Evolutionary conservation across 768 basidiomycete genomes (phyloP).

Genomic region (Crucibulum laeve): DNA sequence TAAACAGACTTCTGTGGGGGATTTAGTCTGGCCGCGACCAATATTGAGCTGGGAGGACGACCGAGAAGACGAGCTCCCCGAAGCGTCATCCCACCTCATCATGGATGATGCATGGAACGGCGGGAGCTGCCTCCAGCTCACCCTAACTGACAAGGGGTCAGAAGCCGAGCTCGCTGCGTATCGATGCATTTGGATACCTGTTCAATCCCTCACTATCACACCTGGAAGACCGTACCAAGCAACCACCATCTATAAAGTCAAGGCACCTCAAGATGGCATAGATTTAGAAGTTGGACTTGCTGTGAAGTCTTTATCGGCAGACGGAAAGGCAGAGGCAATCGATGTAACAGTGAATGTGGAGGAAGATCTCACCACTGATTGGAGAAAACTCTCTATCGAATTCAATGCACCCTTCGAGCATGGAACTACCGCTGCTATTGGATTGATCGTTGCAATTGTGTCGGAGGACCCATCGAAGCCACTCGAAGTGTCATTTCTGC

Average conservation of each 20-base stretch:
- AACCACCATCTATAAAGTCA: conserved; percentile 48
- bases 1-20: conserved; percentile 66
- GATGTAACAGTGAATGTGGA: too few species aligned
- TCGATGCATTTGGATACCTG: conserved; percentile 58
- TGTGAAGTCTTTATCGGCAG: too few species aligned
- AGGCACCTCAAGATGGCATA: conserved; percentile 15
- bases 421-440: conserved; percentile 32
- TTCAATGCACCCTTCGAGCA: too few species aligned
- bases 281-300: conserved; percentile 46
- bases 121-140: conserved; percentile 52
- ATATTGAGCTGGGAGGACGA: conserved; percentile 45
- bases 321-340: too few species aligned
- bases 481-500: conserved; percentile 35
- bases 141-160: conserved; percentile 25
- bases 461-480: conserved; percentile 20
- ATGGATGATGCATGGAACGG: conserved; percentile 72
- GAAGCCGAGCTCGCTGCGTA: conserved; percentile 32
- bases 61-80: conserved; percentile 24
- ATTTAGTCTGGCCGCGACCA: conserved; percentile 67
- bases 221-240: conserved; percentile 42
- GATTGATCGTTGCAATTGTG: conserved; percentile 49
- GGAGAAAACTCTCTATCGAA: too few species aligned
- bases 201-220: conserved; percentile 56
- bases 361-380: too few species aligned
- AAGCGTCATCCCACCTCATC: conserved; percentile 36